phyloP scores from a whole-genome alignment of 1,284 basidiomycete genomes.

The Ceraceosorus bombacis region DNA sequence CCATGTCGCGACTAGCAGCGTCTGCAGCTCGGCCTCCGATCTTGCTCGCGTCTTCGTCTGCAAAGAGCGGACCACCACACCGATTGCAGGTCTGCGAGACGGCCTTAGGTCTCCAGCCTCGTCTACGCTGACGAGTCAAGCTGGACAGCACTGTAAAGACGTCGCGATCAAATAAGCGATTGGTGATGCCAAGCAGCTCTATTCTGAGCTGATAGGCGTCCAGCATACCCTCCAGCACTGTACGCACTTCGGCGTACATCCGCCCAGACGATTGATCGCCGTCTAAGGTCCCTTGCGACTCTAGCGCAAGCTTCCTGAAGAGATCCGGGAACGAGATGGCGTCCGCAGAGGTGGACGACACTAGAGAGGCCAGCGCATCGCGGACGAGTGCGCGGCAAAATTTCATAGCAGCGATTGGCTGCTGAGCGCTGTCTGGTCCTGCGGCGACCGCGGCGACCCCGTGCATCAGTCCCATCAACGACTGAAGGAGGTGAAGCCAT shows the following conservation, averaged over 20 bases:
- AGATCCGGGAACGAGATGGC: constrained; percentile 80
- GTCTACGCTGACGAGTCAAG: constrained; percentile 41
- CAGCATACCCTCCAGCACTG: constrained; percentile 84
- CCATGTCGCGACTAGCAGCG: not conserved
- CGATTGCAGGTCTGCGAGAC: not conserved
- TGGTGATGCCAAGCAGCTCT: constrained; percentile 81
- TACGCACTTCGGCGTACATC: constrained; percentile 76
- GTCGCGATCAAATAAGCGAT: constrained; percentile 73
- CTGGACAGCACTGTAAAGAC: constrained; percentile 65
- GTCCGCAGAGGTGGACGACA: constrained; percentile 73
- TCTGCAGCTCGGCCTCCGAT: not conserved
- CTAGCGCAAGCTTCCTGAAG: constrained; percentile 73
- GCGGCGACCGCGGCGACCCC: not conserved
- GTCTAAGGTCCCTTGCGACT: constrained; percentile 14
- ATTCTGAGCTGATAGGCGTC: constrained; percentile 85
- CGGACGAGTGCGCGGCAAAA: constrained; percentile 55
- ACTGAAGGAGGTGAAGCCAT: constrained; percentile 77
- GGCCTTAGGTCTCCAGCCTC: constrained; percentile 47
- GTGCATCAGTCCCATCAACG: constrained; percentile 72
- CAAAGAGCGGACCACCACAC: not conserved
- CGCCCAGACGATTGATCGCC: constrained; percentile 50
- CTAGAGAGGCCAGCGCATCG: constrained; percentile 72
- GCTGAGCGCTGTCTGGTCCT: not conserved
- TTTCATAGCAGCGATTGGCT: not conserved
- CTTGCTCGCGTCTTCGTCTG: not conserved